Evolutionary conservation across 2,329 filamentous ascomycete genomes (phyloP).

Genomic region (Emericellopsis atlantica): DNA sequence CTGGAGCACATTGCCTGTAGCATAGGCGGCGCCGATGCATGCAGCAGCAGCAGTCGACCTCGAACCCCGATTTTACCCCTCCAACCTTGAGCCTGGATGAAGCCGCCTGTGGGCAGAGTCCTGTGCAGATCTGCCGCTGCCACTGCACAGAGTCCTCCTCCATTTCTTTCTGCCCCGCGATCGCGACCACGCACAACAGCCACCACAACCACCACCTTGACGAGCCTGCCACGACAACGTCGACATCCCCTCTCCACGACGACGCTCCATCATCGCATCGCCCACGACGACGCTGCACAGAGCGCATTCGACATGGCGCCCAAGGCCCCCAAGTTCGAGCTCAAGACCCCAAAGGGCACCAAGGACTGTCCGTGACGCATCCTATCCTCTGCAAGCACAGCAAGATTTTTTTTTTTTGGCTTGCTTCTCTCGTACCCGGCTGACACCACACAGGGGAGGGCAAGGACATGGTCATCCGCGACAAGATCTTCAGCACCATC

Average conservation of each 20-base stretch:
- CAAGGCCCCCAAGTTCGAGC: conserved; percentile 42
- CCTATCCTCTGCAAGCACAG: background rate
- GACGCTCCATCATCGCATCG: background rate
- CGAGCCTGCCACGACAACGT: too few species aligned
- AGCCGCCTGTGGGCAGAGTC: conserved; percentile 6
- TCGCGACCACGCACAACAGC: background rate
- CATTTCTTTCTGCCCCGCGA: background rate
- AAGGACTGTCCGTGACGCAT: conserved; percentile 51
- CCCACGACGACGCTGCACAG: background rate
- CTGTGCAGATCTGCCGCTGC: conserved; percentile 5
- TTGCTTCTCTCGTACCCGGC: background rate
- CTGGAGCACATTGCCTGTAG: too few species aligned
- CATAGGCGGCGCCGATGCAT: too few species aligned
- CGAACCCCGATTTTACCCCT: conserved; percentile 6
- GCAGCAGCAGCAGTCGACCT: background rate
- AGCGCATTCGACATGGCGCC: conserved; percentile 16
- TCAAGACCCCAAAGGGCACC: conserved; percentile 87
- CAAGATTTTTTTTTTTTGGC: background rate
- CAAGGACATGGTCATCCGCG: conserved; percentile 66
- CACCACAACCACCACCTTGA: background rate
- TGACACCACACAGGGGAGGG: conserved; percentile 37
- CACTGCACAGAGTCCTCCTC: conserved; percentile 3
- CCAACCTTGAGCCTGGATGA: conserved; percentile 6
- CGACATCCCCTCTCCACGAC: conserved; percentile 1
- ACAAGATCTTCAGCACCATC: conserved; percentile 68